These are phyloP conservation scores for Melocanna baccifera DNA, from an alignment of 176 grass and related monocot genomes.

Conservation along the genomic window DNA sequence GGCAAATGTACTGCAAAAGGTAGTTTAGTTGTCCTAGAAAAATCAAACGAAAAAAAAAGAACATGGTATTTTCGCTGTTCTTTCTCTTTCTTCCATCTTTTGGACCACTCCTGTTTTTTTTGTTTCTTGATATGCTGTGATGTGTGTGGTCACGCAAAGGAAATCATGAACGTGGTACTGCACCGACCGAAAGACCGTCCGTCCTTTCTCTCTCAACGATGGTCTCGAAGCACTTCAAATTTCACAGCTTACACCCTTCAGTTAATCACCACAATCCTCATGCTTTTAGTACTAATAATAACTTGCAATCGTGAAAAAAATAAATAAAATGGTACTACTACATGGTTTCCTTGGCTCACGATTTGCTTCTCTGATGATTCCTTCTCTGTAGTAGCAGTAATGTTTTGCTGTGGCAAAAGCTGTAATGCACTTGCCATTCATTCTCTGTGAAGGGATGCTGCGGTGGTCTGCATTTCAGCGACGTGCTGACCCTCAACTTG, in stretches of 20 bases:
- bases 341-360: too few relatives aligned
- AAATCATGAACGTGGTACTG: slow-evolving; percentile 12
- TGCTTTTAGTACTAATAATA: neutral
- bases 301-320: neutral
- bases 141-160: slow-evolving; percentile 33
- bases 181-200: slow-evolving; percentile 10
- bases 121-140: slow-evolving; percentile 12
- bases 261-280: neutral
- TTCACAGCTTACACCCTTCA: neutral
- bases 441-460: slow-evolving; percentile 71
- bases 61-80: slow-evolving; percentile 18
- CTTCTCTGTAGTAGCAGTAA: neutral
- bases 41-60: neutral
- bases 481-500: slow-evolving; percentile 75
- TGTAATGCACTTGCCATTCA: neutral
- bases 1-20: neutral
- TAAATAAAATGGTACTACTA: neutral
- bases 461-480: slow-evolving; percentile 90
- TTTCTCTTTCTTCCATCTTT: slow-evolving; percentile 24
- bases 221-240: neutral
- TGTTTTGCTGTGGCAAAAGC: neutral
- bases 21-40: neutral
- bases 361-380: too few relatives aligned
- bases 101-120: slow-evolving; percentile 19
- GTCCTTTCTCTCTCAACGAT: neutral